phyloP scores from a whole-genome alignment of 2,329 filamentous ascomycete species.

The Tolypocladium tropicale region DNA sequence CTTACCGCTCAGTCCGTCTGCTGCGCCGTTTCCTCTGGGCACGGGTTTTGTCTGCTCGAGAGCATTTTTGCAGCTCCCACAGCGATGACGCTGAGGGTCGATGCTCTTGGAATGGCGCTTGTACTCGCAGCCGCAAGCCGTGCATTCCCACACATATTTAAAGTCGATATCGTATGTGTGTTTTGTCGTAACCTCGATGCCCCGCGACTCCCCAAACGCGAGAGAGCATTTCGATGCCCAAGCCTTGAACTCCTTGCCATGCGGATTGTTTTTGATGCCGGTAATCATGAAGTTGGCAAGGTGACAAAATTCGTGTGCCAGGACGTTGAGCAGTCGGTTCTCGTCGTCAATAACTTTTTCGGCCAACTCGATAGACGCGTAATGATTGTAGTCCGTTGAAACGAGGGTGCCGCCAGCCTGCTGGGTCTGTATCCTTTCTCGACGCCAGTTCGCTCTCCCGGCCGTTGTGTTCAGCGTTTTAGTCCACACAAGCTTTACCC shows the following conservation, averaged over 20 bases:
- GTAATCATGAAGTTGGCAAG: slow-evolving; percentile 84
- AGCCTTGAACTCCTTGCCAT: slow-evolving; percentile 73
- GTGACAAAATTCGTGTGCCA: slow-evolving; percentile 97
- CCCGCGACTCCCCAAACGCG: slow-evolving; percentile 45
- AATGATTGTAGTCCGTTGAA: slow-evolving; percentile 32
- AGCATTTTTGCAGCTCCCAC: slow-evolving; percentile 61
- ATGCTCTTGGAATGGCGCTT: slow-evolving; percentile 83
- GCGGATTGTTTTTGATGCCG: slow-evolving; percentile 63
- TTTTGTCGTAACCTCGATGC: slow-evolving; percentile 76
- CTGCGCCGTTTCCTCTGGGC: slow-evolving; percentile 29
- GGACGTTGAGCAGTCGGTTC: slow-evolving; percentile 69
- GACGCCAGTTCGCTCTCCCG: slow-evolving; percentile 63
- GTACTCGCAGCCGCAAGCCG: slow-evolving; percentile 57
- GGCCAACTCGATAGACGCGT: slow-evolving; percentile 79
- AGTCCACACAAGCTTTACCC: slow-evolving; percentile 62
- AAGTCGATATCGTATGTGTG: slow-evolving; percentile 86
- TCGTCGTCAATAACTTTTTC: slow-evolving; percentile 78
- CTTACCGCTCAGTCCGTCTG: slow-evolving; percentile 10
- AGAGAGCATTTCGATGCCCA: slow-evolving; percentile 52
- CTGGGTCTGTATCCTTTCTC: slow-evolving; percentile 38
- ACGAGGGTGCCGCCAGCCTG: slow-evolving; percentile 12
- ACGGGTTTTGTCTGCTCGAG: slow-evolving; percentile 72
- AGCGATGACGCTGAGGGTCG: slow-evolving; percentile 59
- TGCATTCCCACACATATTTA: slow-evolving; percentile 82
- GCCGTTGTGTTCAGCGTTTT: slow-evolving; percentile 74